Conservation (phyloP, 2,329 filamentous ascomycete species). For the Xylariaceae sp. region DNA sequence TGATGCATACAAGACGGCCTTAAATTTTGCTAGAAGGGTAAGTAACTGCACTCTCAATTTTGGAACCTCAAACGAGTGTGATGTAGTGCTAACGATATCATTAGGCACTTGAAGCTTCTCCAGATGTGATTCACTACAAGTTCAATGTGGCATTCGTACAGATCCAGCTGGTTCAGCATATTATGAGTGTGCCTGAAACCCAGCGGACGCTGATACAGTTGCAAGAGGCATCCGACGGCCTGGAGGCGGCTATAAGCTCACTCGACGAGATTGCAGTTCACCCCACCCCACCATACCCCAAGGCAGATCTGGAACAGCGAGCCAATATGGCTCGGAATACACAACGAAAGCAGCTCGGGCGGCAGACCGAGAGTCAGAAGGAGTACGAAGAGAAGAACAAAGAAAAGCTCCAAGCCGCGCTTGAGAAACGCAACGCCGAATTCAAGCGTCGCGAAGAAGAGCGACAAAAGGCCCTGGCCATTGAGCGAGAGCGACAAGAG, state of each 20-base stretch:
- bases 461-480: conserved; percentile 61
- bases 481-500: conserved; percentile 68
- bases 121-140: conserved; percentile 84
- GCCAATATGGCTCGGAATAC: conserved; percentile 97
- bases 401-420: conserved; percentile 76
- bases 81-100: conserved; percentile 17
- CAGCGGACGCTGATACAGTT: conserved; percentile 78
- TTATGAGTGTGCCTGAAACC: conserved; percentile 70
- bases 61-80: no score
- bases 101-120: conserved; percentile 70
- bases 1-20: conserved; percentile 52
- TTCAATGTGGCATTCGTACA: conserved; percentile 99
- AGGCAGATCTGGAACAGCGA: conserved; percentile 85
- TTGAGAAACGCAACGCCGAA: conserved; percentile 76
- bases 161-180: conserved; percentile 81
- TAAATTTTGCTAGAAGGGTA: conserved; percentile 62
- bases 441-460: conserved; percentile 73
- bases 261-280: conserved; percentile 60
- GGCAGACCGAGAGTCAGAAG: conserved; percentile 76
- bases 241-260: conserved; percentile 79
- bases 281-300: conserved; percentile 77
- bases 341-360: conserved; percentile 84
- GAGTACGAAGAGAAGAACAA: conserved; percentile 94
- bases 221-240: conserved; percentile 70
- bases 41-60: not conserved